Percentiles rank a stretch among this genome's conserved stretches.
phyloP scores from a whole-genome alignment of 768 basidiomycete species.

The Hortiboletus flavorubellus region DNA sequence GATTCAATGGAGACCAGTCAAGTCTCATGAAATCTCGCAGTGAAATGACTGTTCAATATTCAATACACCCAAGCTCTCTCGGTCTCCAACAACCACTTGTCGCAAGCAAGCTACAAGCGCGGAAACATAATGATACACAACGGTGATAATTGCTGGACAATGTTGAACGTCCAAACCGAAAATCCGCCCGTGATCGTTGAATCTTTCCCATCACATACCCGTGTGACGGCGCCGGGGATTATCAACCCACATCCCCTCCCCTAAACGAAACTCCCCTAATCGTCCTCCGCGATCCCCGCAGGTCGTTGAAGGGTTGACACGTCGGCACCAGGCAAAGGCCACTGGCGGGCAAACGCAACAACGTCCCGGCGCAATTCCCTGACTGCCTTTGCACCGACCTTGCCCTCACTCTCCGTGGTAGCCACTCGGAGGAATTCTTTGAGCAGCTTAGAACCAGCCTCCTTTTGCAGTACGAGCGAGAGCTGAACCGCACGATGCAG shows the following conservation, averaged over 20 bases:
- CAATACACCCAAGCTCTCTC: no score
- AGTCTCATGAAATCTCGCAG: no score
- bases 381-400: slow-evolving; percentile 68
- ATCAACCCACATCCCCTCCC: not conserved
- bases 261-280: slow-evolving; percentile 13
- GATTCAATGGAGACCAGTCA: no score
- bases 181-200: slow-evolving; percentile 47
- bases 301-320: slow-evolving; percentile 48
- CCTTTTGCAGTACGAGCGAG: slow-evolving; percentile 84
- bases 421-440: slow-evolving; percentile 94
- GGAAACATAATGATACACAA: slow-evolving; percentile 4
- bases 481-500: slow-evolving; percentile 94
- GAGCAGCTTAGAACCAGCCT: slow-evolving; percentile 90
- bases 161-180: slow-evolving; percentile 33
- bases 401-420: slow-evolving; percentile 61
- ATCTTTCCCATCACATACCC: slow-evolving; percentile 40
- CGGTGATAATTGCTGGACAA: slow-evolving; percentile 11
- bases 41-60: no score
- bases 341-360: slow-evolving; percentile 71
- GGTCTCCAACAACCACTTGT: no score
- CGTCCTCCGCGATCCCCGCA: slow-evolving; percentile 59
- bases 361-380: slow-evolving; percentile 79
- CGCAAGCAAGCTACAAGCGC: not conserved
- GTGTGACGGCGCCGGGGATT: slow-evolving; percentile 1
- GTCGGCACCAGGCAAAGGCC: slow-evolving; percentile 91